A percentile compares a stretch with the other conserved stretches of the same genome.
These are phyloP conservation scores for Falciphora oryzae DNA, from an alignment of 2,329 filamentous ascomycete species.

Conservation along the genomic window DNA sequence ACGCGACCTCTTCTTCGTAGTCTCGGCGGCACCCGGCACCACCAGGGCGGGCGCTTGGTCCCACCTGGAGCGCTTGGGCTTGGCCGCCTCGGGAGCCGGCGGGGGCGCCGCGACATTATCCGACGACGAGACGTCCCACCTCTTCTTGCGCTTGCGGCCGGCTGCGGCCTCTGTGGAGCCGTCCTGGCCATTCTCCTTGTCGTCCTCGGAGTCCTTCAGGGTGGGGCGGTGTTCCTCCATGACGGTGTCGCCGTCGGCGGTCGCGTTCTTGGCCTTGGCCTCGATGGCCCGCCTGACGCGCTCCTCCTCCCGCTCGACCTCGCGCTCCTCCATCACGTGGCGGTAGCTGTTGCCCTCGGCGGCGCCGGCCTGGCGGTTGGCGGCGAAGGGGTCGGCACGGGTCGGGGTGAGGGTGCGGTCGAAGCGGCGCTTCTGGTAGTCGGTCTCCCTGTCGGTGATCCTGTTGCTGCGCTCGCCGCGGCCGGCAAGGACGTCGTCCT, in stretches of 20 bases:
- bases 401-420: slow-evolving; percentile 82
- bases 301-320: slow-evolving; percentile 90
- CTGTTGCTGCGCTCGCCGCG: slow-evolving; percentile 81
- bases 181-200: slow-evolving; percentile 66
- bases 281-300: slow-evolving; percentile 75
- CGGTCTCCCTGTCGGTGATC: slow-evolving; percentile 88
- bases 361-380: slow-evolving; percentile 62
- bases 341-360: slow-evolving; percentile 76
- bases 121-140: slow-evolving; percentile 69
- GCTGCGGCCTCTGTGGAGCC: slow-evolving; percentile 59
- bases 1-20: slow-evolving; percentile 69
- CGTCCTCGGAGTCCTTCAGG: slow-evolving; percentile 62
- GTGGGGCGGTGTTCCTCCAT: slow-evolving; percentile 64
- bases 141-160: slow-evolving; percentile 81
- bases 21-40: slow-evolving; percentile 47
- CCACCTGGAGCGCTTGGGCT: slow-evolving; percentile 81
- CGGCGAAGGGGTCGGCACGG: slow-evolving; percentile 77
- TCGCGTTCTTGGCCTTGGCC: slow-evolving; percentile 59
- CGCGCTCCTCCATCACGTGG: slow-evolving; percentile 84
- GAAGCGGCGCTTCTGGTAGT: slow-evolving; percentile 95
- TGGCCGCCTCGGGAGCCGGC: slow-evolving; percentile 44
- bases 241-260: slow-evolving; percentile 43
- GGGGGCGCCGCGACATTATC: slow-evolving; percentile 1
- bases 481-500: slow-evolving; percentile 82
- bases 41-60: slow-evolving; percentile 66